Base-by-base conservation (phyloP, 2,329 filamentous ascomycete genomes). In the Xylaria arbuscula region DNA sequence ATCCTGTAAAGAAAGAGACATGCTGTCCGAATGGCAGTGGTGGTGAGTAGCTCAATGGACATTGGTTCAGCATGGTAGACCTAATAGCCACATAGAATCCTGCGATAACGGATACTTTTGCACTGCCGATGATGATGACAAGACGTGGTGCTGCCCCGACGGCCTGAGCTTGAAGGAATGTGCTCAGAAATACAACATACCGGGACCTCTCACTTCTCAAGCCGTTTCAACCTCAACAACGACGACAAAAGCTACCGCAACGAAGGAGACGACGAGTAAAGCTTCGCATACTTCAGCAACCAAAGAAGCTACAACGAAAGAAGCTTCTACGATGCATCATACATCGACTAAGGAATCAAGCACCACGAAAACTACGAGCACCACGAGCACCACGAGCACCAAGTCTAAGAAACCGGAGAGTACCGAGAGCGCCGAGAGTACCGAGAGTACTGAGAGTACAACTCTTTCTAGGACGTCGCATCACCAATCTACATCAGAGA, bases 21-120 rank as follows among this genome's bases (percentile, higher is more conserved):
- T 90, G 88, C 84, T 90, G 88, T 77, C 81, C 83, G 50, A 84
- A 86, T 73, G 81, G 81, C 73, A 82, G 81, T 70, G 88, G 89
- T 80, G 87, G 87, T 89, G 81, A 76, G 85, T 84, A 17, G 19
- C 45, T 48, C 11, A 13, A 47, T 34, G 10, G 59, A 8, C 5
- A 10, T 55, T 64, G 69, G 50, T 69, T 66, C 53, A 48, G 47
- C n/a, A 56, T 38, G 2, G 47, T 32, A 15, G 15, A 19, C 54
- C 62, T 71, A 36, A 72, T 34, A 7, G 9, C 1, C n/a, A 15
- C 63, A 34, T 61, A 89, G 88, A 88, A 78, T 87, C 88, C 38
- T 91, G 89, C 77, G 84, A 88, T 38, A 77, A 80, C 17, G 87
- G 87, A 58, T 91, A 86, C 82, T 90, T 87, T 82, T 91, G 89